These are phyloP conservation scores for Leishmania gerbilli DNA, from an alignment of 208 protist genomes.

Conservation along the genomic window DNA sequence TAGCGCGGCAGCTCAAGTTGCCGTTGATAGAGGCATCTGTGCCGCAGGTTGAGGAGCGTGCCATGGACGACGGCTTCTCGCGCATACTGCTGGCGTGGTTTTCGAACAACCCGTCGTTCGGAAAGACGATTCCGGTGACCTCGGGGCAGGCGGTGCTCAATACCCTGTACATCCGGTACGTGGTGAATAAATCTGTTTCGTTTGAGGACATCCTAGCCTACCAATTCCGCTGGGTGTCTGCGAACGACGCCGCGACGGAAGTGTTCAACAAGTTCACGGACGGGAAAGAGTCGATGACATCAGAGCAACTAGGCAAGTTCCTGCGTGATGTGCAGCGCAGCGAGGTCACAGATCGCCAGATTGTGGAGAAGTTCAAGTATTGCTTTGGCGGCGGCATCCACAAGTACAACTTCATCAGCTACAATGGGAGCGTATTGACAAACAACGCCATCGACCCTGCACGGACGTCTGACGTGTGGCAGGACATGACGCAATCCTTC, in stretches of 20 bases:
- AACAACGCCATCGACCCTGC: slow-evolving; percentile 84
- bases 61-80: slow-evolving; percentile 84
- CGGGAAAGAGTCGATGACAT: slow-evolving; percentile 64
- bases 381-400: slow-evolving; percentile 85
- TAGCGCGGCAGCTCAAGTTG: slow-evolving; percentile 48
- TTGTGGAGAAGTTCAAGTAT: slow-evolving; percentile 86
- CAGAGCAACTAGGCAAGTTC: slow-evolving; percentile 80
- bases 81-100: slow-evolving; percentile 81
- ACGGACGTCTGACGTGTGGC: slow-evolving; percentile 78
- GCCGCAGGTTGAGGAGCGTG: slow-evolving; percentile 67
- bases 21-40: slow-evolving; percentile 51
- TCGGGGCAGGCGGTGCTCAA: slow-evolving; percentile 55
- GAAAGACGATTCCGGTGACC: slow-evolving; percentile 39
- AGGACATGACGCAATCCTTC: slow-evolving; percentile 91
- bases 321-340: slow-evolving; percentile 69
- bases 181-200: slow-evolving; percentile 34
- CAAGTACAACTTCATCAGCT: slow-evolving; percentile 87
- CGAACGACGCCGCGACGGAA: slow-evolving; percentile 69
- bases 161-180: slow-evolving; percentile 65
- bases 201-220: slow-evolving; percentile 73
- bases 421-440: slow-evolving; percentile 76
- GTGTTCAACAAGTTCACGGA: slow-evolving; percentile 77
- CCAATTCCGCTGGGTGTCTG: slow-evolving; percentile 65
- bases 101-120: slow-evolving; percentile 55
- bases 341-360: slow-evolving; percentile 73